Evolutionary conservation across 2,329 filamentous ascomycete species (phyloP).

Genomic region (Penicillium capsulatum): DNA sequence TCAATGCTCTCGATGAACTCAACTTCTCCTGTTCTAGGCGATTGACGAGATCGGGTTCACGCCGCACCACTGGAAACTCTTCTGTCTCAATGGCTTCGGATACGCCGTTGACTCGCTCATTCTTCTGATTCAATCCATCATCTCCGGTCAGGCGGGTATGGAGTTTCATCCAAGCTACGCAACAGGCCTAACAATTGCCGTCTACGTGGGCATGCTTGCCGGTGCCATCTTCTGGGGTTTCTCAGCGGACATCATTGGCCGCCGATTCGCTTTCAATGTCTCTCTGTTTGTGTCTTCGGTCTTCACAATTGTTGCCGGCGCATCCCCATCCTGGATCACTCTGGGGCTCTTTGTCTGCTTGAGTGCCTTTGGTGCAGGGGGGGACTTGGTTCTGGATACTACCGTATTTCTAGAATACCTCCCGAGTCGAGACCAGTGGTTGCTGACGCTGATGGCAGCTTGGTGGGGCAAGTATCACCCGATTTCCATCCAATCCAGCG

Average conservation of each 20-base stretch:
- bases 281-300: constrained; percentile 60
- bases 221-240: constrained; percentile 63
- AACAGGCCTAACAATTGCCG: constrained; percentile 39
- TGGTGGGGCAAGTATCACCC: constrained; percentile 30
- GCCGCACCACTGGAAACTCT: constrained; percentile 56
- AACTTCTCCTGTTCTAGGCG: constrained; percentile 12
- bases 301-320: constrained; percentile 62
- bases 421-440: constrained; percentile 58
- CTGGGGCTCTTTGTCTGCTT: constrained; percentile 62
- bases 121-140: constrained; percentile 35
- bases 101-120: constrained; percentile 42
- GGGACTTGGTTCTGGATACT: constrained; percentile 61
- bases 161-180: constrained; percentile 28
- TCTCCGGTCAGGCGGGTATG: constrained; percentile 19
- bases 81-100: constrained; percentile 60
- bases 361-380: constrained; percentile 61
- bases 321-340: constrained; percentile 62
- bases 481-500: not conserved
- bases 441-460: constrained; percentile 38
- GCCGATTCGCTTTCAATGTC: constrained; percentile 65
- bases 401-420: constrained; percentile 57
- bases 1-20: not conserved
- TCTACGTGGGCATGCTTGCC: constrained; percentile 42
- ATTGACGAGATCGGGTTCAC: constrained; percentile 61
- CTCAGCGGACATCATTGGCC: constrained; percentile 63